A percentile compares a stretch with the other conserved stretches of the same genome.
These are phyloP conservation scores for Helenozyma rhizophorensis DNA, from an alignment of 805 yeast genomes.

Conservation along the genomic window DNA sequence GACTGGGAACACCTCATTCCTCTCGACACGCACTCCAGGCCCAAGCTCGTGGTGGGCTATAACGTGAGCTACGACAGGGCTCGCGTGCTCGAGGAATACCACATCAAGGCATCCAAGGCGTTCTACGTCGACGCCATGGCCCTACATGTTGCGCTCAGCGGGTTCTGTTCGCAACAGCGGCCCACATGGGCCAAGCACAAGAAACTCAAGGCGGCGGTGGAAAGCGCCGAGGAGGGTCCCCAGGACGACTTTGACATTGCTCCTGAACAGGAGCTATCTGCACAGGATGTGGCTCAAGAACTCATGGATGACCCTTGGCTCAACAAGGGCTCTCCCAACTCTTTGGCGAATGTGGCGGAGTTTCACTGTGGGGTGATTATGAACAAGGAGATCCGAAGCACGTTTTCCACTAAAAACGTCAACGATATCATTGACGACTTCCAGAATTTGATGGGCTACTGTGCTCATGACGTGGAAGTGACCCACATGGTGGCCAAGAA, in stretches of 20 bases:
- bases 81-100: constrained; percentile 78
- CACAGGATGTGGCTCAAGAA: constrained; percentile 23
- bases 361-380: constrained; percentile 69
- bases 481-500: constrained; percentile 67
- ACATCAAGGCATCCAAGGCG: constrained; percentile 58
- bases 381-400: constrained; percentile 65
- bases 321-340: constrained; percentile 67
- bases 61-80: constrained; percentile 91
- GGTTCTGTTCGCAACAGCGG: constrained; percentile 90
- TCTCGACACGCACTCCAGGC: constrained; percentile 44
- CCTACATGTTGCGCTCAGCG: constrained; percentile 82
- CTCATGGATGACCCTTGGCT: constrained; percentile 80
- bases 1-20: constrained; percentile 71
- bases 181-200: constrained; percentile 66
- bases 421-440: constrained; percentile 53
- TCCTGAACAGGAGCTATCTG: constrained; percentile 20
- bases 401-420: constrained; percentile 54
- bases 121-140: constrained; percentile 91
- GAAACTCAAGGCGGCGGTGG: constrained; percentile 29
- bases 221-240: constrained; percentile 5
- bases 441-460: constrained; percentile 63
- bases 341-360: constrained; percentile 72
- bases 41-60: constrained; percentile 78
- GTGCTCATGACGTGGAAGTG: constrained; percentile 78
- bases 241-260: constrained; percentile 7